Evolutionary conservation across 2,329 filamentous ascomycete genomes (phyloP), one percentile per base, ranked within the genome.

Genomic region (Cladophialophora psammophila): DNA sequence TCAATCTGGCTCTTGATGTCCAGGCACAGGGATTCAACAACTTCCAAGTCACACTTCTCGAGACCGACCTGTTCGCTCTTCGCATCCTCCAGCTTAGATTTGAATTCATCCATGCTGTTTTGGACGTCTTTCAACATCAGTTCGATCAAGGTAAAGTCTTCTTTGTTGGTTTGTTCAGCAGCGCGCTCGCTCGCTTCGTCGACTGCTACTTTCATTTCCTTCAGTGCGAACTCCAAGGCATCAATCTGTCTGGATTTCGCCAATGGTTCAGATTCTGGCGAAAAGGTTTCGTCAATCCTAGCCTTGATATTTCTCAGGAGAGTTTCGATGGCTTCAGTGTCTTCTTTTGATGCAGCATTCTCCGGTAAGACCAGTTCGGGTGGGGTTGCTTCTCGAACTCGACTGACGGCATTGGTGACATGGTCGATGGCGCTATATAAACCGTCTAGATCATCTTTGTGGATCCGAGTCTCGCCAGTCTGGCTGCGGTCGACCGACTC

Each of bases 261-360:
- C 1, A 88, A 82, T 65, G 91, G 88, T 38, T 93, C 90, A 3
- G 88, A 86, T 59, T 94, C 83, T 0, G 86, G 83, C 32, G 87
- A 77, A 5, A 78, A 87, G 58, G 96, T 86, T 66, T 96, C 93
- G 66, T 97, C 94, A 9, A 98, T 82, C 55, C 91, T 91, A 5
- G 90, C 88, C 77, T 97, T 97, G 36, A 93, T 94, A 76, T 96
- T 97, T 50, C 91, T 88, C 12, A 98, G 84, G 57, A 98, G 88
- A 0, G 91, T 96, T 78, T 97, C 94, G 66, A 98, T 94, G 10
- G 93, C 93, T 68, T 94, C 88, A 0, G 94, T 92, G 73, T 98
- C 94, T 71, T 97, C 93, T 75, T 92, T 92, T 36, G 85, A 88
- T 5, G 90, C 89, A 2, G 84, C 77, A 42, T 88, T 87, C 56